phyloP scores from a whole-genome alignment of 768 basidiomycete genomes.

The Zangia roseola region DNA sequence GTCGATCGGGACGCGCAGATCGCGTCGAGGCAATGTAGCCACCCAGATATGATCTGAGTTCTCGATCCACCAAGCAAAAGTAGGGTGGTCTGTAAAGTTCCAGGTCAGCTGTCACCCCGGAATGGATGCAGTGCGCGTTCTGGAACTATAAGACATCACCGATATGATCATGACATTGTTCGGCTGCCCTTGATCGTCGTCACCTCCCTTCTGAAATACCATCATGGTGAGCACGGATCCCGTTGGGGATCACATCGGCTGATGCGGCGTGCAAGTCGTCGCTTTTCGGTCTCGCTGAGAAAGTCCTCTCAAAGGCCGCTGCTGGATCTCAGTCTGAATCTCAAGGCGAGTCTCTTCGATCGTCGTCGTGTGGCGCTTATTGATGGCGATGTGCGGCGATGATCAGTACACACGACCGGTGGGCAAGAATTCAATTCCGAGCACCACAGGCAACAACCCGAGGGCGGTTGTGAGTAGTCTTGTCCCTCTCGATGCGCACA shows the following conservation, averaged over 20 bases:
- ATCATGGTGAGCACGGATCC: conserved; percentile 22
- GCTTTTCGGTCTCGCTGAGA: conserved; percentile 69
- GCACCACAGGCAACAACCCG: conserved; percentile 37
- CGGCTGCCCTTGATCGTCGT: conserved; percentile 4
- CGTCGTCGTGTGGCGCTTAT: background rate
- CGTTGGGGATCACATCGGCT: background rate
- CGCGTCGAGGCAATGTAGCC: background rate
- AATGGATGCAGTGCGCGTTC: conserved; percentile 20
- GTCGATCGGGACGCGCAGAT: background rate
- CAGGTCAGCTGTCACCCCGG: conserved; percentile 19
- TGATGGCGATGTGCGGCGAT: conserved; percentile 9
- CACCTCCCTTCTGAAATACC: conserved; percentile 5
- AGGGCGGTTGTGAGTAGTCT: conserved; percentile 24
- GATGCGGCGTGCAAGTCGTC: conserved; percentile 47
- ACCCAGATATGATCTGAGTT: too few species aligned
- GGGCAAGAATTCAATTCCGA: conserved; percentile 63
- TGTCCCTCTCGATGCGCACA: conserved; percentile 5
- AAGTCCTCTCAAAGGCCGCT: conserved; percentile 55
- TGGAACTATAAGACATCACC: conserved; percentile 11
- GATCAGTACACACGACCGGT: conserved; percentile 55
- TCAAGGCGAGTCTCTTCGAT: conserved; percentile 3
- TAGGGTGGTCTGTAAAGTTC: conserved; percentile 1
- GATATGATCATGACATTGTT: conserved; percentile 6
- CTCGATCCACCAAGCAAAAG: background rate
- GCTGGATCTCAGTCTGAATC: conserved; percentile 1